Conservation (phyloP, 768 basidiomycete genomes). For the Kwoniella dejecticola region DNA sequence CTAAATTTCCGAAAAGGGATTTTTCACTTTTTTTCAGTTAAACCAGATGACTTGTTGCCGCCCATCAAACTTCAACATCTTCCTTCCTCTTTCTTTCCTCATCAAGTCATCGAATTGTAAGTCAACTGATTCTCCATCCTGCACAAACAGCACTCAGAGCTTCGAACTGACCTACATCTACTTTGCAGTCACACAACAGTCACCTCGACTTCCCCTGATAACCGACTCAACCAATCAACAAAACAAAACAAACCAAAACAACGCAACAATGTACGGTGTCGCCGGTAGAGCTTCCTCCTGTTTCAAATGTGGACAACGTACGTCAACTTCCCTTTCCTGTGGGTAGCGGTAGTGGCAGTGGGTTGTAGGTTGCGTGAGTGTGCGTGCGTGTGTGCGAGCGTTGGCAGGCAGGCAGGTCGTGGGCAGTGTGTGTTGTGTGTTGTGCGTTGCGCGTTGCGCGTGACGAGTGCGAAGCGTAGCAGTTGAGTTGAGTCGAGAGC, state of each 20-base stretch:
- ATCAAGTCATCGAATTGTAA: too few relatives aligned
- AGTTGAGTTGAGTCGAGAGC: conserved; percentile 8
- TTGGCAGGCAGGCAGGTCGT: background rate
- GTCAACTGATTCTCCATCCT: too few relatives aligned
- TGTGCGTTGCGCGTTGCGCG: too few relatives aligned
- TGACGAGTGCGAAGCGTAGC: conserved; percentile 3
- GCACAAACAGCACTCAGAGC: too few relatives aligned
- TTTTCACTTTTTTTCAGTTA: background rate
- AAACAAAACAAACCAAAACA: conserved; percentile 6
- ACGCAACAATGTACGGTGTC: conserved; percentile 42
- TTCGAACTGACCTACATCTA: too few relatives aligned
- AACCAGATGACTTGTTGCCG: conserved; percentile 1
- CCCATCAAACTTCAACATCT: too few relatives aligned
- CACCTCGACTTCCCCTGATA: background rate
- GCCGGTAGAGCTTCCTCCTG: conserved; percentile 41
- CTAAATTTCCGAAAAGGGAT: conserved; percentile 1
- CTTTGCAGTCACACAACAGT: too few relatives aligned
- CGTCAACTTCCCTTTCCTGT: conserved; percentile 35
- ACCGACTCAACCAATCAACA: background rate
- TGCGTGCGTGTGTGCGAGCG: conserved; percentile 1
- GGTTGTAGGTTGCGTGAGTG: conserved; percentile 13
- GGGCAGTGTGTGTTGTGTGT: conserved; percentile 16
- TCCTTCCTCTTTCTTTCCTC: too few relatives aligned
- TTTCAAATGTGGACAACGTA: conserved; percentile 51
- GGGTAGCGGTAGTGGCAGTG: conserved; percentile 5